These are phyloP conservation scores for Neofusicoccum laricinum DNA, from an alignment of 2,329 filamentous ascomycete species.

Conservation along the genomic window DNA sequence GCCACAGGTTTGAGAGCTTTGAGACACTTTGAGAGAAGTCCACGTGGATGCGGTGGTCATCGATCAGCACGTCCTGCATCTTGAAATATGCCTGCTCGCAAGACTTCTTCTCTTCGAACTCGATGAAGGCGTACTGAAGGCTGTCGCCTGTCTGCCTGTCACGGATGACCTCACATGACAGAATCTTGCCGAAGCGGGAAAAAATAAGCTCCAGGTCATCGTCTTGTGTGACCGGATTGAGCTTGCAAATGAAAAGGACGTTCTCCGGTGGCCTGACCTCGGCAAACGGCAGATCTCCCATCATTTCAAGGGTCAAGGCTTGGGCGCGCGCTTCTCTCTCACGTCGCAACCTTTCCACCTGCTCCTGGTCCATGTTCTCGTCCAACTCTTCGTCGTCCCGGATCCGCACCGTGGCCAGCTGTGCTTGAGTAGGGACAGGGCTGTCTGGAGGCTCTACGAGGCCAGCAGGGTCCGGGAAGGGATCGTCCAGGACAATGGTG, in stretches of 20 bases:
- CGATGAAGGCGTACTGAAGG: slow-evolving; percentile 95
- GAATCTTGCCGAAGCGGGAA: slow-evolving; percentile 89
- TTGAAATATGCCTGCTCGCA: slow-evolving; percentile 97
- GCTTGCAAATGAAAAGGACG: slow-evolving; percentile 95
- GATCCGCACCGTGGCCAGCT: slow-evolving; percentile 88
- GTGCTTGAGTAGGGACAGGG: slow-evolving; percentile 76
- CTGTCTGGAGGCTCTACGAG: slow-evolving; percentile 75
- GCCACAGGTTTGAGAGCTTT: slow-evolving; percentile 86
- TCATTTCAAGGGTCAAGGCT: slow-evolving; percentile 93
- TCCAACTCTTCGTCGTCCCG: slow-evolving; percentile 82
- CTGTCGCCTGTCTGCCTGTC: slow-evolving; percentile 94
- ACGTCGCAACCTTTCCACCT: slow-evolving; percentile 73
- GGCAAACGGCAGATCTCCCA: slow-evolving; percentile 94
- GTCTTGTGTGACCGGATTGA: slow-evolving; percentile 94
- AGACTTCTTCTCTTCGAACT: slow-evolving; percentile 87
- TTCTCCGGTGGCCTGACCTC: slow-evolving; percentile 98
- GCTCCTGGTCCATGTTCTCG: slow-evolving; percentile 75
- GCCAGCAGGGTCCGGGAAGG: slow-evolving; percentile 77
- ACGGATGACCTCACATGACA: slow-evolving; percentile 93
- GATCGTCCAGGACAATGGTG: slow-evolving; percentile 87
- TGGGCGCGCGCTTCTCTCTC: slow-evolving; percentile 92
- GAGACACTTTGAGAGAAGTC: slow-evolving; percentile 95
- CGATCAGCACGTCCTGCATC: slow-evolving; percentile 96
- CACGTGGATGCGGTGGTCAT: slow-evolving; percentile 95
- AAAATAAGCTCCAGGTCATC: slow-evolving; percentile 95